Evolutionary conservation across 371 early-diverging fungal species (phyloP).

Genomic region (Chytridium lagenaria): DNA sequence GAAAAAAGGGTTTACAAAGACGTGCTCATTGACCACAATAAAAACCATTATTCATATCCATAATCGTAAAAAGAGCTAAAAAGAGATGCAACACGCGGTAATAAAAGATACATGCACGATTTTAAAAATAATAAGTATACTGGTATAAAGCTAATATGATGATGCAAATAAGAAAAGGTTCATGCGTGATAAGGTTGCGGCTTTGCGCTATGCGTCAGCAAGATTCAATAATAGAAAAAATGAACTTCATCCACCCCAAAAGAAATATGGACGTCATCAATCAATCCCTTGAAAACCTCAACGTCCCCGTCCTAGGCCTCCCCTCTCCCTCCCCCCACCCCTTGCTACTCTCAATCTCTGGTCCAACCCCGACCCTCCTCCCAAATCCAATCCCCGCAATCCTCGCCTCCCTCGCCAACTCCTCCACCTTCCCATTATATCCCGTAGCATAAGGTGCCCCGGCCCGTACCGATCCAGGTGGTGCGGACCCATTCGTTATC

Average conservation of each 20-base stretch:
- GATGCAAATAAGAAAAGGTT: too few species aligned
- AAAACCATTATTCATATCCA: too few species aligned
- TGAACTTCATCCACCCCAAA: neutral
- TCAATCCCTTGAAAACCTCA: conserved; percentile 2
- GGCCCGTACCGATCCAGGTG: neutral
- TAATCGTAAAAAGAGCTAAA: too few species aligned
- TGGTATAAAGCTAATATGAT: too few species aligned
- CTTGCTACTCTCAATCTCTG: neutral
- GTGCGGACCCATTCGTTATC: neutral
- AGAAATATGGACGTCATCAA: neutral
- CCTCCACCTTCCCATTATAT: neutral
- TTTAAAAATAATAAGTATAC: too few species aligned
- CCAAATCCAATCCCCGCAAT: conserved; percentile 1
- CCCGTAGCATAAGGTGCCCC: neutral
- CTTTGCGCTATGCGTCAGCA: too few species aligned
- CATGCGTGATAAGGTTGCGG: too few species aligned
- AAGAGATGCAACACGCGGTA: too few species aligned
- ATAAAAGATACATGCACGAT: too few species aligned
- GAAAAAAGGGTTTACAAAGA: too few species aligned
- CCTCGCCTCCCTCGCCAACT: neutral
- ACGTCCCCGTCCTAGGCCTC: neutral
- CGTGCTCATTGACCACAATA: too few species aligned
- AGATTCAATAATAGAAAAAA: too few species aligned
- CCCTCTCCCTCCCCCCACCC: neutral
- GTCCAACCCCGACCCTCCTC: neutral